Conservation (phyloP, 257 asterid species). For the Eustoma russellianum region DNA sequence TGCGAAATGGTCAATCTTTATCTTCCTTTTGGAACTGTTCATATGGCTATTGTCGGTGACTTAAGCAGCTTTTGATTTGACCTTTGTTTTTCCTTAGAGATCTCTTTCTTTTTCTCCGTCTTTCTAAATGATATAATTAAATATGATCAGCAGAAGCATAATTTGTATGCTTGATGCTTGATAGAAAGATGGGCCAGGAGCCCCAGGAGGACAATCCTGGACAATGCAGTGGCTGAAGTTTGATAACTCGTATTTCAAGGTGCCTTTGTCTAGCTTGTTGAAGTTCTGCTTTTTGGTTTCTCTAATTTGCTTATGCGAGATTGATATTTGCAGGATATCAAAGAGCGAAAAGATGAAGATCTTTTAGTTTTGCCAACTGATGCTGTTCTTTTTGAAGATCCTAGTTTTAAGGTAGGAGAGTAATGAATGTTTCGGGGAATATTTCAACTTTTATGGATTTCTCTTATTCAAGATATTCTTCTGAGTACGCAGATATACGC, state of each 20-base stretch:
- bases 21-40: background rate
- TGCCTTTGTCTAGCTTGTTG: slow-evolving; percentile 7
- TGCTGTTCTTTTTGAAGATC: slow-evolving; percentile 89
- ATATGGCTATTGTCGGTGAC: background rate
- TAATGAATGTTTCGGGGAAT: background rate
- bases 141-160: background rate
- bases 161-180: slow-evolving; percentile 16
- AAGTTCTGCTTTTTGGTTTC: too few species aligned
- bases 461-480: background rate
- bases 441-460: background rate
- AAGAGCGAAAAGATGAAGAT: slow-evolving; percentile 75
- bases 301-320: slow-evolving; percentile 7
- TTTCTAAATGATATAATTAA: background rate
- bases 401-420: slow-evolving; percentile 72
- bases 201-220: slow-evolving; percentile 99
- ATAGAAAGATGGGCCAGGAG: slow-evolving; percentile 99
- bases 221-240: slow-evolving; percentile 90
- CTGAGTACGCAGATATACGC: slow-evolving; percentile 52
- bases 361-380: slow-evolving; percentile 94
- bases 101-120: background rate
- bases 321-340: slow-evolving; percentile 54
- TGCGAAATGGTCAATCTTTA: too few species aligned
- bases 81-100: background rate
- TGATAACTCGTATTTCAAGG: slow-evolving; percentile 96
- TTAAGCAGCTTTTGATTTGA: background rate